Percentiles rank a stretch among this genome's conserved stretches.
These are phyloP conservation scores for Neurospora sp. DNA, from an alignment of 495 filamentous ascomycete species.

Conservation along the genomic window DNA sequence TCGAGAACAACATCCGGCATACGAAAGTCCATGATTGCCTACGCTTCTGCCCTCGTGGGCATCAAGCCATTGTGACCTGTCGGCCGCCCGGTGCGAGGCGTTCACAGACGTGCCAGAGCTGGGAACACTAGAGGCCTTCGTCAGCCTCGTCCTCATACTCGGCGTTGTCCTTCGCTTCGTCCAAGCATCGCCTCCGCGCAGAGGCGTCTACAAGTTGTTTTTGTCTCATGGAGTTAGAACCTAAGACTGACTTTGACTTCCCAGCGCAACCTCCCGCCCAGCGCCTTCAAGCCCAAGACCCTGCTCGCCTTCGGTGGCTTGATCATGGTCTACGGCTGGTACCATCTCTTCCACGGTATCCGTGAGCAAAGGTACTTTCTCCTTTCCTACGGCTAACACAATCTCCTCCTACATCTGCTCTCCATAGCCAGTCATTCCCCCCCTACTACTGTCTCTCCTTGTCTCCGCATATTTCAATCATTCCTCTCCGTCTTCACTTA, in stretches of 20 bases:
- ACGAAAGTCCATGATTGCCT: no score
- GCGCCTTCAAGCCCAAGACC: conserved; percentile 64
- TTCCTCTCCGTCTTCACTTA: neutral
- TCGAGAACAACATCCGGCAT: neutral
- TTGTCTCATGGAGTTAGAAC: neutral
- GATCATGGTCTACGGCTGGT: conserved; percentile 84
- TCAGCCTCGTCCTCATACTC: neutral
- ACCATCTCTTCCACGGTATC: conserved; percentile 64
- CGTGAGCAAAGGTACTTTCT: conserved; percentile 73
- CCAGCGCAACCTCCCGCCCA: conserved; percentile 85
- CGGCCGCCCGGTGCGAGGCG: no score
- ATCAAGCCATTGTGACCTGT: no score
- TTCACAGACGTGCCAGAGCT: no score
- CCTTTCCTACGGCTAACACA: neutral
- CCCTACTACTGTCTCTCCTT: neutral
- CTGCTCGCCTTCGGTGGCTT: conserved; percentile 64
- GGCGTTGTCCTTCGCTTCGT: neutral
- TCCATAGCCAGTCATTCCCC: conserved; percentile 3
- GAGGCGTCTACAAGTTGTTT: neutral
- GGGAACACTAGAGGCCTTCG: no score
- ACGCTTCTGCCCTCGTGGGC: no score
- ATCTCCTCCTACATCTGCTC: neutral
- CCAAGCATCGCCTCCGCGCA: neutral
- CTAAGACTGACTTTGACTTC: neutral
- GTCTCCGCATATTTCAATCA: neutral